These are phyloP conservation scores for Annulohypoxylon maeteangense DNA, from an alignment of 495 filamentous ascomycete species.

Conservation along the genomic window DNA sequence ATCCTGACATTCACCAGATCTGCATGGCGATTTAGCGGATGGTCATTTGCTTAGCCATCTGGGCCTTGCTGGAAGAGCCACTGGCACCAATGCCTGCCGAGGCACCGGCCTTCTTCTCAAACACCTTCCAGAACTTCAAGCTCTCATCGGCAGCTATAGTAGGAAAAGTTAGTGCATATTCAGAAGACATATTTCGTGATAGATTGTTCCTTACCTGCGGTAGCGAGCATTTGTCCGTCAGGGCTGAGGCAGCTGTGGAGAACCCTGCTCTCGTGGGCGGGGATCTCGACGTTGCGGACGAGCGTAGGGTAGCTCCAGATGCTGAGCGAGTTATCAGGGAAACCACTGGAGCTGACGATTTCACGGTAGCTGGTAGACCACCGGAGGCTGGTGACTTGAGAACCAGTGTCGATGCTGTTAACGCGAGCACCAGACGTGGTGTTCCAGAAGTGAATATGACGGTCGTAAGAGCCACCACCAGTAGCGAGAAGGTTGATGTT, in stretches of 20 bases:
- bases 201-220: constrained; percentile 67
- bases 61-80: constrained; percentile 64
- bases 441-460: constrained; percentile 99
- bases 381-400: constrained; percentile 92
- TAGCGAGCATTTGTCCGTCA: constrained; percentile 96
- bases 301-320: constrained; percentile 99
- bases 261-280: constrained; percentile 97
- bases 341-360: constrained; percentile 95
- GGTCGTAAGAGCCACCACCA: constrained; percentile 94
- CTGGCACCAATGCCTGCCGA: constrained; percentile 67
- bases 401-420: constrained; percentile 98
- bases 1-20: constrained; percentile 43
- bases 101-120: constrained; percentile 93
- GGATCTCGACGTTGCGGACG: constrained; percentile 97
- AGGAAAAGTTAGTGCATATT: constrained; percentile 28
- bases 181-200: not conserved
- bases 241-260: constrained; percentile 95
- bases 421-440: constrained; percentile 94
- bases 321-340: constrained; percentile 97
- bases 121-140: constrained; percentile 99
- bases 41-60: constrained; percentile 95
- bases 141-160: constrained; percentile 84
- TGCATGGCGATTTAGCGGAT: constrained; percentile 73
- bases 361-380: constrained; percentile 98
- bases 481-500: constrained; percentile 96